A percentile compares a stretch with the other conserved stretches of the same genome.
phyloP scores from a whole-genome alignment of 2,329 filamentous ascomycete genomes.

The Cladosporium sp. region DNA sequence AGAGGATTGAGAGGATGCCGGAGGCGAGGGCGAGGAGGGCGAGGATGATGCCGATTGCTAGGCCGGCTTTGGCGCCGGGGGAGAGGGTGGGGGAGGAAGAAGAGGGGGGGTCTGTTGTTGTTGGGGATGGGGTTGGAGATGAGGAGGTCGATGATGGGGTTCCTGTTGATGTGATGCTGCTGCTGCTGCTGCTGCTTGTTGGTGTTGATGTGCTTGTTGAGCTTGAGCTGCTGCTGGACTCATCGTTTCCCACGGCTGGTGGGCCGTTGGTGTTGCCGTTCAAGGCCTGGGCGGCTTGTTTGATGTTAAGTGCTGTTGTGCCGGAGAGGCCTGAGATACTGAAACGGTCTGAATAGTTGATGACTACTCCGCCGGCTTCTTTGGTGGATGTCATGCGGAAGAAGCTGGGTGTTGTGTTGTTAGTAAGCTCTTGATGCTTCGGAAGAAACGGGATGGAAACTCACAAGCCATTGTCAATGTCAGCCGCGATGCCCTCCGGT shows the following conservation, averaged over 20 bases:
- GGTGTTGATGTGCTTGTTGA: background rate
- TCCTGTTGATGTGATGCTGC: background rate
- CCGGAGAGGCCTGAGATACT: constrained; percentile 61
- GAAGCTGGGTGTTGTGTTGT: constrained; percentile 43
- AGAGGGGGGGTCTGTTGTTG: background rate
- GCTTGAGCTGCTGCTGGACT: constrained; percentile 1
- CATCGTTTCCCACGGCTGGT: constrained; percentile 29
- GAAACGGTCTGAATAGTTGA: constrained; percentile 60
- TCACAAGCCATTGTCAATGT: constrained; percentile 53
- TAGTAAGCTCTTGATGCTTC: background rate
- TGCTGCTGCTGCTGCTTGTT: background rate
- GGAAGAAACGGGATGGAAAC: constrained; percentile 21
- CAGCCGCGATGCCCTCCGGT: constrained; percentile 18
- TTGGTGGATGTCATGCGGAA: constrained; percentile 54
- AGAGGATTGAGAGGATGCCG: background rate
- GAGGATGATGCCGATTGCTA: constrained; percentile 1
- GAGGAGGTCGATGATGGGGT: background rate
- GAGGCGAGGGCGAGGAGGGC: background rate
- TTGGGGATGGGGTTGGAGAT: background rate
- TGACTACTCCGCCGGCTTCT: constrained; percentile 49
- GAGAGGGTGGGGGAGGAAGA: background rate
- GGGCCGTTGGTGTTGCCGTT: constrained; percentile 37
- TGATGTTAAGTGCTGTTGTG: constrained; percentile 44
- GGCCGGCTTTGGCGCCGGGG: constrained; percentile 1
- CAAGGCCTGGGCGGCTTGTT: constrained; percentile 30